Evolutionary conservation across 495 filamentous ascomycete species (phyloP).

Genomic region (Aspergillus biplanus): DNA sequence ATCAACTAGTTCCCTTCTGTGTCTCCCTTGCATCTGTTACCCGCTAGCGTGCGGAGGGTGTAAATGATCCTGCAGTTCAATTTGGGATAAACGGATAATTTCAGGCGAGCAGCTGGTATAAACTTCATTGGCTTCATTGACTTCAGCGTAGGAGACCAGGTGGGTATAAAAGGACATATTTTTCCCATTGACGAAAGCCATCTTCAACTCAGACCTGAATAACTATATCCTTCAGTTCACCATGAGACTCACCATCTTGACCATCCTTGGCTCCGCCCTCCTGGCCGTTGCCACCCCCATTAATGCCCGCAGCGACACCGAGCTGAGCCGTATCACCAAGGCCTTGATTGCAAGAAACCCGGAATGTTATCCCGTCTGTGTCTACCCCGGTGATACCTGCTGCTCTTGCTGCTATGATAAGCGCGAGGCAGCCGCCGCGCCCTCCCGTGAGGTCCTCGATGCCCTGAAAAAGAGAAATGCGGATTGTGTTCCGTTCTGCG

Average conservation of each 20-base stretch:
- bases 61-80: background rate
- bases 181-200: background rate
- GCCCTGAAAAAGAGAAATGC: conserved; percentile 1
- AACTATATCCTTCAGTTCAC: background rate
- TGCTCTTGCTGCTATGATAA: conserved; percentile 2
- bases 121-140: background rate
- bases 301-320: background rate
- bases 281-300: conserved; percentile 2
- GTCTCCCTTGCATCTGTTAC: background rate
- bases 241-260: conserved; percentile 1
- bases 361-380: background rate
- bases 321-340: background rate
- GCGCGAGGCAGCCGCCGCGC: background rate
- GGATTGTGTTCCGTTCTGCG: conserved; percentile 1
- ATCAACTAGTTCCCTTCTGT: background rate
- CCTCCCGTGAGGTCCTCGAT: background rate
- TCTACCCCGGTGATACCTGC: conserved; percentile 1
- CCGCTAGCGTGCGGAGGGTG: background rate
- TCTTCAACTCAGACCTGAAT: background rate
- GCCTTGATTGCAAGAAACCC: background rate
- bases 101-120: background rate
- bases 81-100: background rate
- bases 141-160: background rate
- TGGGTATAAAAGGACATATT: background rate
- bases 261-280: conserved; percentile 1